phyloP scores from a whole-genome alignment of 2,329 filamentous ascomycete genomes.

The Microsporum ferrugineum region DNA sequence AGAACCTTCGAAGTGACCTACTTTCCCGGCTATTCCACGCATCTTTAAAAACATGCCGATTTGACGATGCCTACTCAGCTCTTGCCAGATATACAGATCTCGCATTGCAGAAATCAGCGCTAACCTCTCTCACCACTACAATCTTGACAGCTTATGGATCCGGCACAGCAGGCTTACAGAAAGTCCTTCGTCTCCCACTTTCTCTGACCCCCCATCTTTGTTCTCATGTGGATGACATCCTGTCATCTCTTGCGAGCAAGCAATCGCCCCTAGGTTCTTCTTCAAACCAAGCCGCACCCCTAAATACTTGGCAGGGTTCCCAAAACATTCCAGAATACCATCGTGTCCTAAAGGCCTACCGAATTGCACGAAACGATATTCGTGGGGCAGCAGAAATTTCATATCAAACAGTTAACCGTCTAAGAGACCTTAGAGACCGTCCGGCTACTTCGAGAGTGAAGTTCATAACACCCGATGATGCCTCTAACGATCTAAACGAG shows the following conservation, averaged over 20 bases:
- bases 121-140: conserved; percentile 52
- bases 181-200: conserved; percentile 65
- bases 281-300: not conserved
- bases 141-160: conserved; percentile 32
- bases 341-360: conserved; percentile 83
- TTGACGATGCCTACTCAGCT: conserved; percentile 69
- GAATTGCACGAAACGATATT: conserved; percentile 73
- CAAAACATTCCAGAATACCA: conserved; percentile 57
- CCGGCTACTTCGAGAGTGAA: conserved; percentile 24
- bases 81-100: conserved; percentile 61
- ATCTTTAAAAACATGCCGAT: conserved; percentile 65
- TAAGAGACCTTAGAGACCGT: conserved; percentile 31
- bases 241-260: conserved; percentile 59
- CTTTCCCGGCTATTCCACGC: conserved; percentile 75
- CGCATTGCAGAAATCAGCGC: conserved; percentile 58
- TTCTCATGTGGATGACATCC: conserved; percentile 65
- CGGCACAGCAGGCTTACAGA: conserved; percentile 38
- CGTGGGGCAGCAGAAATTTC: conserved; percentile 57
- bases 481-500: conserved; percentile 17
- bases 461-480: conserved; percentile 22
- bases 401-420: conserved; percentile 44
- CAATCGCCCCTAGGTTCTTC: conserved; percentile 47
- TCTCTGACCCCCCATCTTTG: conserved; percentile 51
- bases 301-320: conserved; percentile 3
- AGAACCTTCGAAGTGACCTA: conserved; percentile 52